These are phyloP conservation scores for Boletus eberwhitei DNA, from an alignment of 768 basidiomycete species.

Conservation along the genomic window DNA sequence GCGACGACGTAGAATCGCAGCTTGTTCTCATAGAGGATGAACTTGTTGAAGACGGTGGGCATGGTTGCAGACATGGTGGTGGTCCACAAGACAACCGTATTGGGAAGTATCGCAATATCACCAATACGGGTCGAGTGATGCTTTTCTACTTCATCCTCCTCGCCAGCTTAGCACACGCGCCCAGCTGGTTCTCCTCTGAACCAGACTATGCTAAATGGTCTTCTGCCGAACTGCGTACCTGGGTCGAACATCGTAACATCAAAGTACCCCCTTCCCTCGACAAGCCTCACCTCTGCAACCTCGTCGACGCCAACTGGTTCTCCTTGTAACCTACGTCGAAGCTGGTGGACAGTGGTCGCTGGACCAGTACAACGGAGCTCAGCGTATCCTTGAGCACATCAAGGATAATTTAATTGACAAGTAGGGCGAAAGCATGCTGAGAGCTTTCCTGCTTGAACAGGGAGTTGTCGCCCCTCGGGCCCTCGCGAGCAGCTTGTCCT, in stretches of 20 bases:
- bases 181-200: conserved; percentile 49
- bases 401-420: conserved; percentile 64
- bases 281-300: conserved; percentile 38
- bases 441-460: conserved; percentile 82
- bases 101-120: too few relatives aligned
- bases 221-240: conserved; percentile 54
- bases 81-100: too few relatives aligned
- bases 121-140: too few relatives aligned
- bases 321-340: conserved; percentile 34
- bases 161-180: conserved; percentile 41
- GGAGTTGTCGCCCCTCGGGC: conserved; percentile 82
- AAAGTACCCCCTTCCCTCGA: conserved; percentile 46
- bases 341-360: conserved; percentile 47
- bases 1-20: conserved; percentile 90
- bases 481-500: conserved; percentile 76
- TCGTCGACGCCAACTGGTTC: conserved; percentile 63
- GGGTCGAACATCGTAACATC: conserved; percentile 68
- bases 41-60: conserved; percentile 57
- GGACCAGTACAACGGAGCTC: conserved; percentile 62
- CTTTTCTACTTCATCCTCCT: conserved; percentile 30
- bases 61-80: not conserved
- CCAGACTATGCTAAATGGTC: conserved; percentile 56
- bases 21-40: conserved; percentile 90
- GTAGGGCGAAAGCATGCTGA: conserved; percentile 82
- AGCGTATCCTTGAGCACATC: conserved; percentile 58